These are phyloP conservation scores for Sapria himalayana DNA, from an alignment of 345 rosid species.

Conservation along the genomic window DNA sequence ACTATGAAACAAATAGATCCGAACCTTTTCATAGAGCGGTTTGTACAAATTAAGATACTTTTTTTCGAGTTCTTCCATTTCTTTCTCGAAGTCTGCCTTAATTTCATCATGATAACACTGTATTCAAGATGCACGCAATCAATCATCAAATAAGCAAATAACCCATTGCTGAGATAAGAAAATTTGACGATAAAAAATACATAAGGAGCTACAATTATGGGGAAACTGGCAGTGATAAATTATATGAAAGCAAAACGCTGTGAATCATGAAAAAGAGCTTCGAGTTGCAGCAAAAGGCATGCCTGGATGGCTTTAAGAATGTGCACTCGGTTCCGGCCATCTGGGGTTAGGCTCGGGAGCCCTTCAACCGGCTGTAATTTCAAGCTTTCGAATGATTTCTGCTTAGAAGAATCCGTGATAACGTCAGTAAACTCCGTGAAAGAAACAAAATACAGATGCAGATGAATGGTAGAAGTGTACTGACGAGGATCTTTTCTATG, in stretches of 20 bases:
- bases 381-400: no score
- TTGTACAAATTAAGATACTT: constrained; percentile 68
- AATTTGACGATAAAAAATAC: not conserved
- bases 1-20: not conserved
- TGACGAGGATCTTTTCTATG: no score
- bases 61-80: constrained; percentile 81
- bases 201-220: not conserved
- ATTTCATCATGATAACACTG: constrained; percentile 72
- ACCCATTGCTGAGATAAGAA: not conserved
- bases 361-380: no score
- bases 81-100: constrained; percentile 77
- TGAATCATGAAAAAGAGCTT: not conserved
- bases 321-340: constrained; percentile 76
- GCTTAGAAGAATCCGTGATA: no score
- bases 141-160: not conserved
- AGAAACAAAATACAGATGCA: no score
- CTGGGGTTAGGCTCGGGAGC: constrained; percentile 39
- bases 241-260: no score
- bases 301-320: constrained; percentile 82
- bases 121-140: constrained; percentile 3
- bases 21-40: constrained; percentile 62
- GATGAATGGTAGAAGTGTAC: no score
- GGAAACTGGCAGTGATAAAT: no score
- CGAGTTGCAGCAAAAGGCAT: constrained; percentile 1
- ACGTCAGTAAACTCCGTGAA: no score